phyloP scores from a whole-genome alignment of 306 rosid species.

The Geum urbanum region DNA sequence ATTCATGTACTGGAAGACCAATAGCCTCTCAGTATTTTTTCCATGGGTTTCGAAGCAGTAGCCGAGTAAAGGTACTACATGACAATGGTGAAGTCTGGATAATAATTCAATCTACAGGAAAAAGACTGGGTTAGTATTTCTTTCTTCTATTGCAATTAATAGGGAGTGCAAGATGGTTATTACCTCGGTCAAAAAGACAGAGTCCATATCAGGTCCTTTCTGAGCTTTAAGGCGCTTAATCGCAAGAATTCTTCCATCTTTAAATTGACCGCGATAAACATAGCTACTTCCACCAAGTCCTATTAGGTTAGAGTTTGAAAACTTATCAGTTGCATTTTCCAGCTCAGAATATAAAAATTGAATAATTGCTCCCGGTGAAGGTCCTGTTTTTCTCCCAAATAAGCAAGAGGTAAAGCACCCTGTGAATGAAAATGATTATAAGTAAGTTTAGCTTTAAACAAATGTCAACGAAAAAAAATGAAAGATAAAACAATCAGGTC shows the following conservation, averaged over 20 bases:
- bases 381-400: slow-evolving; percentile 48
- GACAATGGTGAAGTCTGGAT: slow-evolving; percentile 89
- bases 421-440: slow-evolving; percentile 20
- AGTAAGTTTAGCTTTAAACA: not conserved
- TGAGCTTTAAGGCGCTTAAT: slow-evolving; percentile 70
- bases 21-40: slow-evolving; percentile 65
- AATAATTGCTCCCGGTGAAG: slow-evolving; percentile 56
- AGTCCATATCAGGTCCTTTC: slow-evolving; percentile 63
- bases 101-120: slow-evolving; percentile 75
- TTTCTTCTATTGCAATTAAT: not conserved
- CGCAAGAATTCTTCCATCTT: slow-evolving; percentile 65
- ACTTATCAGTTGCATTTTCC: slow-evolving; percentile 74
- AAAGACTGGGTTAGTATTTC: slow-evolving; percentile 7
- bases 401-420: slow-evolving; percentile 77
- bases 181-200: slow-evolving; percentile 75
- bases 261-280: slow-evolving; percentile 75
- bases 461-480: slow-evolving; percentile 1
- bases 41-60: slow-evolving; percentile 81
- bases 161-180: slow-evolving; percentile 19
- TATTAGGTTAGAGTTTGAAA: slow-evolving; percentile 69
- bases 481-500: not conserved
- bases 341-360: slow-evolving; percentile 72
- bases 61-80: slow-evolving; percentile 86
- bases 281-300: slow-evolving; percentile 92
- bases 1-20: slow-evolving; percentile 76